phyloP scores from a whole-genome alignment of 1,284 basidiomycete genomes.

The Rhodofomes roseus region DNA sequence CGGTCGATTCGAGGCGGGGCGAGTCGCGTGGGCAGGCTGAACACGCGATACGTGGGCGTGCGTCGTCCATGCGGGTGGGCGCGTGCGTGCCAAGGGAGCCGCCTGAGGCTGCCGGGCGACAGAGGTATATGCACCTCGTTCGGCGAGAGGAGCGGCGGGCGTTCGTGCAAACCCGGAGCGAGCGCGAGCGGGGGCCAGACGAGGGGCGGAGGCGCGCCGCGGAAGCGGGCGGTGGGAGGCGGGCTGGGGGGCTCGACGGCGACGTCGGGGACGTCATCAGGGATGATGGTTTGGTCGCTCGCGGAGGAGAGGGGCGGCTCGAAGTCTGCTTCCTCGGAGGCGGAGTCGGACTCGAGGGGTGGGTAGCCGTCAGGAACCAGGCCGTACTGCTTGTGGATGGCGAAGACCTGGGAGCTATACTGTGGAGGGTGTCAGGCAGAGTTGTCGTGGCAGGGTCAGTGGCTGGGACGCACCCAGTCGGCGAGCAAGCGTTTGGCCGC shows the following conservation, averaged over 20 bases:
- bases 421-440: background rate
- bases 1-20: background rate
- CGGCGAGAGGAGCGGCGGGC: background rate
- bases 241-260: background rate
- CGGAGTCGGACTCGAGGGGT: background rate
- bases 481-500: background rate
- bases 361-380: background rate
- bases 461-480: conserved; percentile 7
- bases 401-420: conserved; percentile 2
- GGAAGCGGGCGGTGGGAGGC: background rate
- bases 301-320: background rate
- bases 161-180: background rate
- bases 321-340: background rate
- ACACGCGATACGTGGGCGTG: conserved; percentile 3
- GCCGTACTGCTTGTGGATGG: background rate
- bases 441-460: background rate
- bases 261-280: background rate
- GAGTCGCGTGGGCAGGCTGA: conserved; percentile 1
- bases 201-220: background rate
- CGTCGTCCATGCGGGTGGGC: background rate
- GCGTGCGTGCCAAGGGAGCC: background rate
- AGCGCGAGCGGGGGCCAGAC: conserved; percentile 1
- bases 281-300: background rate
- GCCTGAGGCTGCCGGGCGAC: background rate
- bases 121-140: background rate